These are phyloP conservation scores for Adenanthera pavonina DNA, from an alignment of 306 rosid genomes.

Conservation along the genomic window DNA sequence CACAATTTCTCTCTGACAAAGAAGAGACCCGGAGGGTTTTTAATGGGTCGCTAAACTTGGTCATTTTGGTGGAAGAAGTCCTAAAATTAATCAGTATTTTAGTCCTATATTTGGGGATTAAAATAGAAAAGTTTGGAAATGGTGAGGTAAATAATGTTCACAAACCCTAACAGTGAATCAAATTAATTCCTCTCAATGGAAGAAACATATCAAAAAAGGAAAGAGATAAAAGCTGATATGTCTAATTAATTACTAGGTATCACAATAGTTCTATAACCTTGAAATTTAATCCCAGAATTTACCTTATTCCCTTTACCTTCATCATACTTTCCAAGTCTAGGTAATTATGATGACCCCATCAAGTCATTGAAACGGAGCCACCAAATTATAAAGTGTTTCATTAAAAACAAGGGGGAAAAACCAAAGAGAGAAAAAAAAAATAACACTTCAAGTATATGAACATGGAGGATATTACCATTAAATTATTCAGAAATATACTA, in stretches of 20 bases:
- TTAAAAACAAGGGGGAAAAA: neutral
- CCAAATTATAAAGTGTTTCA: slow-evolving; percentile 16
- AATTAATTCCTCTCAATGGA: neutral
- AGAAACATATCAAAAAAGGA: neutral
- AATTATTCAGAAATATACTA: slow-evolving; percentile 30
- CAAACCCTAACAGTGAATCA: slow-evolving; percentile 39
- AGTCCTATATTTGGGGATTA: neutral
- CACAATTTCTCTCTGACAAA: neutral
- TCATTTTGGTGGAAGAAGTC: neutral
- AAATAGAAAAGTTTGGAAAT: neutral
- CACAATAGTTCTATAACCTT: neutral
- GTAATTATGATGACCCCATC: slow-evolving; percentile 46
- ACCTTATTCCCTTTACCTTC: neutral
- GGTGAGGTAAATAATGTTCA: neutral
- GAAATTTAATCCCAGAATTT: slow-evolving; percentile 9
- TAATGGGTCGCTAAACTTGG: neutral
- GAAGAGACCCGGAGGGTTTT: neutral
- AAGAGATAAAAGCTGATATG: neutral
- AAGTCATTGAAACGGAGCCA: slow-evolving; percentile 37
- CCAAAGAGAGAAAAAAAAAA: neutral
- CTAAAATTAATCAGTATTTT: neutral
- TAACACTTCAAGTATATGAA: slow-evolving; percentile 4
- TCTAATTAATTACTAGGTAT: slow-evolving; percentile 6
- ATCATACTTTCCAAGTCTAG: slow-evolving; percentile 42
- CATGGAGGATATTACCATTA: slow-evolving; percentile 30